Conservation (phyloP, 164 flowering plant genomes). For the Warburgia ugandensis region DNA sequence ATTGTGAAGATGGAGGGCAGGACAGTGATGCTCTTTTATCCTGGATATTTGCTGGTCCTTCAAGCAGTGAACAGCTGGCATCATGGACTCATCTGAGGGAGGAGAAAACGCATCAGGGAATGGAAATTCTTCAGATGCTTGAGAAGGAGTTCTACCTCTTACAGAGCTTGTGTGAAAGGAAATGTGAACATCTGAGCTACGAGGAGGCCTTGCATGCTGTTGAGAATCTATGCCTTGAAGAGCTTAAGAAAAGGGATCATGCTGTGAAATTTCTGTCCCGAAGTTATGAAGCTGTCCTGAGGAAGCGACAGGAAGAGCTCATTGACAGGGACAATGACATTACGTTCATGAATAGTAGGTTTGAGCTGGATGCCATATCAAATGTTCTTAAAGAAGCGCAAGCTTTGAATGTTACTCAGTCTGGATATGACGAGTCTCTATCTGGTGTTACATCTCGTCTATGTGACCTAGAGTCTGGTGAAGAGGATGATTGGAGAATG, state of each 20-base stretch:
- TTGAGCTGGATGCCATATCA: constrained; percentile 72
- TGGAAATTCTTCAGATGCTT: constrained; percentile 67
- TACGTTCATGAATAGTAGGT: constrained; percentile 33
- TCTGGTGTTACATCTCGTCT: constrained; percentile 48
- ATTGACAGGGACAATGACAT: constrained; percentile 45
- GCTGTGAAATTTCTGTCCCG: constrained; percentile 24
- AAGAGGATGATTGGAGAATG: constrained; percentile 69
- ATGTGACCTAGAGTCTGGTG: constrained; percentile 74
- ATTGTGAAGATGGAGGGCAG: constrained; percentile 27
- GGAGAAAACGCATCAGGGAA: constrained; percentile 55
- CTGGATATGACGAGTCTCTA: constrained; percentile 61
- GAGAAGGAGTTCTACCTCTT: constrained; percentile 75
- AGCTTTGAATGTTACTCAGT: constrained; percentile 49
- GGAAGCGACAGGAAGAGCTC: constrained; percentile 70
- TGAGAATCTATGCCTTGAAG: constrained; percentile 74
- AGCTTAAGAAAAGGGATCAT: constrained; percentile 72
- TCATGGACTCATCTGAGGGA: constrained; percentile 59
- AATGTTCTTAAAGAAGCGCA: constrained; percentile 80
- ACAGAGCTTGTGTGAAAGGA: constrained; percentile 78
- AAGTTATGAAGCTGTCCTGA: constrained; percentile 65
- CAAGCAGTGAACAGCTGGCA: constrained; percentile 50
- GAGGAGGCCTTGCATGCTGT: constrained; percentile 79
- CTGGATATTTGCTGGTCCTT: constrained; percentile 71
- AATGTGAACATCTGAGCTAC: constrained; percentile 66
- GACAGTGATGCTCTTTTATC: constrained; percentile 55